Base-by-base conservation (phyloP, 169 alveolate genomes). In the Theileria equi region DNA sequence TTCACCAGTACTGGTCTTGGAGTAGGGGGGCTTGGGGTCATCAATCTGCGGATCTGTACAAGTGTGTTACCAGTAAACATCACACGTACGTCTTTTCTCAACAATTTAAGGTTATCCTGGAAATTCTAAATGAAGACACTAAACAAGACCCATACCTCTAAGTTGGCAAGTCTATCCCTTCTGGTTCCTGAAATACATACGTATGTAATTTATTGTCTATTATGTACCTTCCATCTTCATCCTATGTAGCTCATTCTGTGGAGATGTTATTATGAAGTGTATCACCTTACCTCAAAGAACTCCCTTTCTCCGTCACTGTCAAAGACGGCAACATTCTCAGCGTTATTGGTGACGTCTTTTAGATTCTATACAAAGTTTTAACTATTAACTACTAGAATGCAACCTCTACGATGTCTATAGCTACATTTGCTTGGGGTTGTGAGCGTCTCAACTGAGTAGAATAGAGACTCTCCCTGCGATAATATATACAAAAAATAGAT, bases 331-430 rank as follows among this genome's bases (percentile, higher is more conserved):
- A 74, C 61, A 0, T 74, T 57, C 13, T 61, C 36, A 3, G 84
- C 53, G 55, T 74, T 74, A 23, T 53, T 53, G 0, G 57, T 65
- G 7, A 74, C 35, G 36, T 62, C 78, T 6, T 34, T 35, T 6
- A 57, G 60, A 29, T 74, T 48, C 84, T 74, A 41, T 19, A 32
- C 10, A 4, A 16, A 13, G 54, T n/a, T 11, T 31, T 48, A 3
- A 49, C 7, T 10, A 0, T 21, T 2, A 21, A 19, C 8, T 2
- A 13, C 11, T 21, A 29, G 5, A 36, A 2, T 17, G 6, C 1
- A 57, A 77, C 86, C 86, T 77, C 86, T 17, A 26, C 19, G 4
- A 59, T 74, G 25, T 77, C 82, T 11, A 77, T 66, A 34, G 74
- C 26, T 3, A 77, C 47, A 23, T 23, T 66, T 16, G 81, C 59